These are phyloP conservation scores for Podospora anserina DNA, from an alignment of 495 filamentous ascomycete species.

Conservation along the genomic window DNA sequence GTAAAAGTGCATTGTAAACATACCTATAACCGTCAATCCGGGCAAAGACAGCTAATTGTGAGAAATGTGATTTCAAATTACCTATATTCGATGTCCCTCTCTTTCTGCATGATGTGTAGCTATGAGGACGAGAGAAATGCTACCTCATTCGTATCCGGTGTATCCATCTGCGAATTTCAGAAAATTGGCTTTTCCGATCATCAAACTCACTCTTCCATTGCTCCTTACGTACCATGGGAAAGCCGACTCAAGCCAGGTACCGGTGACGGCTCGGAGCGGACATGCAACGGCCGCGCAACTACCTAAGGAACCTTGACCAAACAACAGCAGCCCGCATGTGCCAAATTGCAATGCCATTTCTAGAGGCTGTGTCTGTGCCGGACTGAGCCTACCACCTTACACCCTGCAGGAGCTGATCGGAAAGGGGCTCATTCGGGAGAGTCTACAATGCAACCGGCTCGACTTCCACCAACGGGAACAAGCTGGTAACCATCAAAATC, in stretches of 20 bases:
- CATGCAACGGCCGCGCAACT: not conserved
- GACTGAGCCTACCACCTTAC: conserved; percentile 55
- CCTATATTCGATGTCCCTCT: no score
- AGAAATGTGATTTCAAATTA: no score
- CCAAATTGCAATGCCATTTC: conserved; percentile 29
- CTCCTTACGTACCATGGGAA: not conserved
- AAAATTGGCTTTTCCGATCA: not conserved
- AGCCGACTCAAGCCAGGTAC: not conserved
- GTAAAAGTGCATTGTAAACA: not conserved
- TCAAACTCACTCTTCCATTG: not conserved
- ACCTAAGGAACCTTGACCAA: not conserved
- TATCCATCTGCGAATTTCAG: no score
- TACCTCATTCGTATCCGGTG: no score
- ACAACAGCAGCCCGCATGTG: not conserved
- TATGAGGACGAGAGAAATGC: no score
- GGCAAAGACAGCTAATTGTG: no score
- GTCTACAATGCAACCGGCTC: conserved; percentile 77
- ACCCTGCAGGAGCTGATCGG: conserved; percentile 86
- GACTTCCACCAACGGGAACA: conserved; percentile 39
- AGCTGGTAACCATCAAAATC: conserved; percentile 87
- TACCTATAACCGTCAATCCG: not conserved
- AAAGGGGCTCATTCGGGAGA: conserved; percentile 87
- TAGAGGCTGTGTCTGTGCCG: conserved; percentile 47
- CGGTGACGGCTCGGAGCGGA: not conserved
- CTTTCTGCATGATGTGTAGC: no score